Evolutionary conservation across 2,329 filamentous ascomycete genomes (phyloP), one percentile per base, ranked within the genome.

Genomic region (Curvularia sp.): DNA sequence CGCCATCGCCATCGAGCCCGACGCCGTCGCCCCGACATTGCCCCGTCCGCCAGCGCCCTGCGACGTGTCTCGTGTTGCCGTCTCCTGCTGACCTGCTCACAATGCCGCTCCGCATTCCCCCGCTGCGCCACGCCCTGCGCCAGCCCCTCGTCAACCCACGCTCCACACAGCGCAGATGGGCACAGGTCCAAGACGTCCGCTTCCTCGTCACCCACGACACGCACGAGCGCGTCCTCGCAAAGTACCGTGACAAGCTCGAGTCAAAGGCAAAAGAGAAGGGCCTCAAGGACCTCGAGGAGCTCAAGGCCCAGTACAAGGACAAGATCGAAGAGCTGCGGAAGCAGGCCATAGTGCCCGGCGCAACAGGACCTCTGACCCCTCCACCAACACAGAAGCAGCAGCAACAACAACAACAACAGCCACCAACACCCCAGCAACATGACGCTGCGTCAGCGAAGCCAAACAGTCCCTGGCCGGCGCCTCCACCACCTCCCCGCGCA

Each of bases 161-260:
- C 18, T 49, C 66, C 33, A 64, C 58, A 53, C 94, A 97, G 78
- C 87, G 89, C 55, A 88, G 93, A 75, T 96, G 92, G 90, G 94
- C 94, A 1, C 92, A 92, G 71, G 93, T 97, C 30, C 92, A 96
- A 77, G 92, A 97, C 78, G 88, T 96, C 48, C 92, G 93, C 64
- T 96, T 94, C 82, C 85, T 97, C 46, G 90, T 90, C 61, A 95
- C 92, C 15, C 91, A 93, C 61, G 86, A 86, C 57, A 82, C 86
- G 57, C 84, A 88, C 47, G 84, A 86, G 57, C 84, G 85, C 68
- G 82, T 97, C 39, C 75, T 91, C 64, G 92, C 96, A 64, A 96
- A 91, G 78, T 99, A 99, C 82, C 87, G 86, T 68, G 85, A 89
- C 57, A 97, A 97, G 81, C 88, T 99, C 62, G 85, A 90, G 65